Base-by-base conservation (phyloP, 805 yeast species). In the Metschnikowia proteae region DNA sequence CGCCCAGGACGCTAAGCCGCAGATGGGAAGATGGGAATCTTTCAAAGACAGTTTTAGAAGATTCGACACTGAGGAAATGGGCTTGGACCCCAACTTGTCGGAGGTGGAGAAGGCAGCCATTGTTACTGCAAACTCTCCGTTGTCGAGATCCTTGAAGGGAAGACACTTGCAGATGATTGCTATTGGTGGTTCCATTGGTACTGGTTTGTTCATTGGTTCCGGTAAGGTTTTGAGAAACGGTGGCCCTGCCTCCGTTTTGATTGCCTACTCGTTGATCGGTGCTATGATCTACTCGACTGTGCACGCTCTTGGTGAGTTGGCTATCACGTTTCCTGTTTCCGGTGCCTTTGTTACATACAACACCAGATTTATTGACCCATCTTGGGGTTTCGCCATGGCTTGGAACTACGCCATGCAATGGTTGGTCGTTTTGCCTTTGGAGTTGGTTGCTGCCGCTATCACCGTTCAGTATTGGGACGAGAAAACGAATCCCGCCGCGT, bases 131-230 rank as follows among this genome's bases (percentile, higher is more conserved):
- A 70, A 72, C 49, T 70, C 87, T 4, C 90, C 87, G 2, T 69
- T 85, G 51, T 69, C 78, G 41, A 74, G 79, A 54, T 70, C 76
- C 10, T 64, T 82, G 60, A 81, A 80, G 56, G 64, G 69, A 38
- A 76, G 89, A 60, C 87, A 82, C 57, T 62, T 83, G 58, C 81
- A 82, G 55, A 81, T 86, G 88, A 87, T 87, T 67, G 90, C 94
- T 44, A 73, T 87, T 52, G 94, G 92, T 56, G 91, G 92, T 38
- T 78, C 86, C 51, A 86, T 88, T 56, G 96, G 96, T 58, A 84
- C 92, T 6, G 96, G 94, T 60, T 72, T 88, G 45, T 81, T 88
- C 52, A 85, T 88, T 30, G 88, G 89, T 60, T 78, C 89, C 2
- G 87, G 88, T 51, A 65, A 75, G 13, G 78, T 87, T 2, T 66